Base-by-base conservation (phyloP, 495 filamentous ascomycete genomes). In the Baudoinia panamericana region DNA sequence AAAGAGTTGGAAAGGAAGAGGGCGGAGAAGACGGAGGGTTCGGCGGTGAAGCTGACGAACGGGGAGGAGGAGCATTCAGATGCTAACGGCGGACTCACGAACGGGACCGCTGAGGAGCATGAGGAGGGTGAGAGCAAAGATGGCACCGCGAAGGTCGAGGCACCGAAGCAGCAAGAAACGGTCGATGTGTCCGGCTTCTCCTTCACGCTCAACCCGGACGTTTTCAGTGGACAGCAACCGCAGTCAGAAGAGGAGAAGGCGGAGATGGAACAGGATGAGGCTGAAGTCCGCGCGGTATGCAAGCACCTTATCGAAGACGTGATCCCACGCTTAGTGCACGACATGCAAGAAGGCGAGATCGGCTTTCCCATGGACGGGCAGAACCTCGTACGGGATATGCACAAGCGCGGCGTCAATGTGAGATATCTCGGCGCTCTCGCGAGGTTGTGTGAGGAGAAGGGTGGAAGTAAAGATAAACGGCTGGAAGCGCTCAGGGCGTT, bases 291-390 rank as follows among this genome's bases (percentile, higher is more conserved):
- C 36, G 76, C 78, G 25, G 84, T 82, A 15, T 88, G 85, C 65
- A 71, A 74, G 30, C 82, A 78, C 62, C 70, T 99, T 33, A 72
- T 73, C 2, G 66, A 75, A 31, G 75, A 74, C 36, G 67, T 82
- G 33, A 78, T 99, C 42, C 84, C 84, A 18, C 68, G 72, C 26
- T 57, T 84, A 31, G 62, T 69, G 52, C 26, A 46, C 37, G 46
- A 96, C 48, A 74, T 96, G 31, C 79, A 81, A 55, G 82, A 93
- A 51, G 83, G 85, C 8, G 92, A 99, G 46, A 77, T 94, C 34
- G 84, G 86, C 46, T 95, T 94, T 68, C 92, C 92, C 26, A 94
- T 96, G 85, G 92, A 99, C 54, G 92, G 92, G 28, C 74, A 82
- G 51, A 94, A 87, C 18, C 68, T 99, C 41, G 84, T 76, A 46